These are phyloP conservation scores for Salix purpurea DNA, from an alignment of 345 rosid species.

Conservation along the genomic window DNA sequence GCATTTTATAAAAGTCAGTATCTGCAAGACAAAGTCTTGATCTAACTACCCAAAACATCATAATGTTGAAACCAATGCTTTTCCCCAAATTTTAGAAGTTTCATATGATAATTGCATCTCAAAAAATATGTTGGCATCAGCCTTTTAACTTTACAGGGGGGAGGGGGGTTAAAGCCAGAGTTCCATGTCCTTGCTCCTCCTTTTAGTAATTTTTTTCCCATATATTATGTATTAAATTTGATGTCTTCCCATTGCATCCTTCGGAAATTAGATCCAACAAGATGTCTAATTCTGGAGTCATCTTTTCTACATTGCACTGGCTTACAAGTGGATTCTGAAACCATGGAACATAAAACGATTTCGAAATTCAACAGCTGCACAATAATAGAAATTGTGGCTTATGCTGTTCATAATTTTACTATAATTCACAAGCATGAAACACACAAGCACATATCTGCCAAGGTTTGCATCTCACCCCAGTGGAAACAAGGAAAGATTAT, in stretches of 20 bases:
- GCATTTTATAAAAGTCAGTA: background rate
- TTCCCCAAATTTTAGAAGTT: too few relatives aligned
- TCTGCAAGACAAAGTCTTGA: background rate
- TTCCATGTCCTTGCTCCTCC: too few relatives aligned
- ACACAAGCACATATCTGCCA: background rate
- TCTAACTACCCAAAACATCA: background rate
- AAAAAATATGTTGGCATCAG: too few relatives aligned
- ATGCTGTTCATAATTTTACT: background rate
- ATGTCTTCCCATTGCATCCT: background rate
- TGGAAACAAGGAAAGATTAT: background rate
- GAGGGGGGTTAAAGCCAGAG: too few relatives aligned
- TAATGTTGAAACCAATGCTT: too few relatives aligned
- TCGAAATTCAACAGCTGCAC: background rate
- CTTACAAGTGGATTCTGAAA: background rate
- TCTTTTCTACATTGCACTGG: background rate
- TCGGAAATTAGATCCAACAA: background rate
- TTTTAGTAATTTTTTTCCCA: background rate
- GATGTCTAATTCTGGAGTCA: background rate
- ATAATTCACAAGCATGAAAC: background rate
- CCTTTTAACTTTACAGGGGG: too few relatives aligned
- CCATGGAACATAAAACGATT: background rate
- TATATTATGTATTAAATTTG: background rate
- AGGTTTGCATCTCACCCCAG: background rate
- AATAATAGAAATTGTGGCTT: background rate
- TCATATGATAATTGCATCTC: too few relatives aligned